phyloP scores from a whole-genome alignment of 768 basidiomycete genomes.

The Tylopilus intermedius region DNA sequence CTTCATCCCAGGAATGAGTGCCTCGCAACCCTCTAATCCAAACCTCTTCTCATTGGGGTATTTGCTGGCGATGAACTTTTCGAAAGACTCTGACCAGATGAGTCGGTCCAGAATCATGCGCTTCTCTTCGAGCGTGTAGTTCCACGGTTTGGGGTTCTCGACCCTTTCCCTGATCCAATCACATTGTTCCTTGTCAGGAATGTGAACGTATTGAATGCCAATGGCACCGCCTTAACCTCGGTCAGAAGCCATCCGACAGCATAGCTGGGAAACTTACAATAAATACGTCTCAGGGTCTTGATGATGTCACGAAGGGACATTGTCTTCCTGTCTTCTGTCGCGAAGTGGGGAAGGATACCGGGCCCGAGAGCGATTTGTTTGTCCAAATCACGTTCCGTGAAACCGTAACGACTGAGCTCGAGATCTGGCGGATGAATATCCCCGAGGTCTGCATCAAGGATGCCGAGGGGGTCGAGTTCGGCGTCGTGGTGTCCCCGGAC shows the following conservation, averaged over 20 bases:
- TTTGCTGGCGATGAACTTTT: constrained; percentile 97
- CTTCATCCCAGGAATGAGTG: constrained; percentile 98
- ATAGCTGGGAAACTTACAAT: constrained; percentile 58
- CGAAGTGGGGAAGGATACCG: constrained; percentile 94
- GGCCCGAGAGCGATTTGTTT: constrained; percentile 93
- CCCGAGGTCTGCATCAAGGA: constrained; percentile 83
- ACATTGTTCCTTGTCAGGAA: constrained; percentile 97
- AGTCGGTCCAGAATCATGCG: constrained; percentile 98
- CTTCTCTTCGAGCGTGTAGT: constrained; percentile 97
- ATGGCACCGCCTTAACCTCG: constrained; percentile 65
- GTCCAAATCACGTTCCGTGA: constrained; percentile 89
- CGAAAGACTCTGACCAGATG: constrained; percentile 99
- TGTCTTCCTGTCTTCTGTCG: constrained; percentile 75
- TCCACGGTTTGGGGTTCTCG: constrained; percentile 94
- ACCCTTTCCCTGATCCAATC: constrained; percentile 98
- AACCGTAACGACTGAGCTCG: constrained; percentile 90
- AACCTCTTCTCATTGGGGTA: constrained; percentile 99
- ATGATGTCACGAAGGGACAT: constrained; percentile 93
- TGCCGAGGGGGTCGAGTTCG: constrained; percentile 92
- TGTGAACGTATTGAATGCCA: constrained; percentile 91
- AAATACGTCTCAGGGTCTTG: constrained; percentile 83
- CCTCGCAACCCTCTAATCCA: constrained; percentile 96
- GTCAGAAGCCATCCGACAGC: background rate
- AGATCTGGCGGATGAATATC: constrained; percentile 81
- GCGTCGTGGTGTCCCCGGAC: constrained; percentile 97